Evolutionary conservation across 306 rosid genomes (phyloP).

Genomic region (Rubus idaeus): DNA sequence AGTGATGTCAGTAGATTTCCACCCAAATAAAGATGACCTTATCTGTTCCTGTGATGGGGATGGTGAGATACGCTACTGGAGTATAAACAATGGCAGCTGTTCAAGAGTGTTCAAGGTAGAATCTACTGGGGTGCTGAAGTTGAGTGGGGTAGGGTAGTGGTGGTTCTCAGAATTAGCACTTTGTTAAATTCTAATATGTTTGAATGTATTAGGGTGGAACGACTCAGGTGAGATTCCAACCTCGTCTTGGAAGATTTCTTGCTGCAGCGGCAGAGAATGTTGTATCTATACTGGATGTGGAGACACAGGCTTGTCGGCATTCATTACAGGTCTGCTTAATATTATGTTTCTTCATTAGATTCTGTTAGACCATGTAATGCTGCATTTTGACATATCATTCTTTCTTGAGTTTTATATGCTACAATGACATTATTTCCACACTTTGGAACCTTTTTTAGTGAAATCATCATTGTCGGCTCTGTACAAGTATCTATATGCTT

Average conservation of each 20-base stretch:
- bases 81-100: constrained; percentile 84
- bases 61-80: constrained; percentile 96
- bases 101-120: constrained; percentile 70
- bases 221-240: constrained; percentile 87
- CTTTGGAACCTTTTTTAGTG: background rate
- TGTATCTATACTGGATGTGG: constrained; percentile 89
- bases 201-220: constrained; percentile 71
- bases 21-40: constrained; percentile 88
- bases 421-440: background rate
- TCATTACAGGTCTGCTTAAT: constrained; percentile 65
- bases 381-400: background rate
- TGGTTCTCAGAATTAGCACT: constrained; percentile 7
- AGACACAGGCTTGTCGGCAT: constrained; percentile 68
- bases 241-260: constrained; percentile 77
- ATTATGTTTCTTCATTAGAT: background rate
- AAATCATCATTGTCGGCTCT: background rate
- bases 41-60: constrained; percentile 92
- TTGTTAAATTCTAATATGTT: constrained; percentile 17
- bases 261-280: constrained; percentile 90
- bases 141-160: background rate
- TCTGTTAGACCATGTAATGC: background rate
- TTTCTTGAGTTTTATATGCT: background rate
- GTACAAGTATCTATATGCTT: background rate
- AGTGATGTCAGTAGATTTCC: constrained; percentile 94
- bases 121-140: constrained; percentile 7